A percentile compares a stretch with the other conserved stretches of the same genome.
Conservation (phyloP, 805 yeast genomes). For the Hanseniaspora occidentalis region DNA sequence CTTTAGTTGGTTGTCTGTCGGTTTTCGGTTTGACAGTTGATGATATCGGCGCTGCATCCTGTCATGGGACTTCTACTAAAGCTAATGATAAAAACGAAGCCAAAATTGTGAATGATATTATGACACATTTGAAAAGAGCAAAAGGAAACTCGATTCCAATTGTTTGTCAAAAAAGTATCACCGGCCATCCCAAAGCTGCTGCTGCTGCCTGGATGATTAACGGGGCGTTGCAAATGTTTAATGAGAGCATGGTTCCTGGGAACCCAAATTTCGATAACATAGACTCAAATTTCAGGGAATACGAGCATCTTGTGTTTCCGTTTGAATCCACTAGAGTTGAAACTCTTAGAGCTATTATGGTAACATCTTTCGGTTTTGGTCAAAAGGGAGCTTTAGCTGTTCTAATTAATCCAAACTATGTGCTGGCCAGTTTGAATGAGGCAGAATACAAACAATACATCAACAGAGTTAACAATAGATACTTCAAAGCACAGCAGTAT, state of each 20-base stretch:
- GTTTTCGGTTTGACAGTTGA: slow-evolving; percentile 78
- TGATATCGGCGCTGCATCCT: slow-evolving; percentile 82
- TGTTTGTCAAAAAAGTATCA: slow-evolving; percentile 89
- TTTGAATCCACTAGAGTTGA: slow-evolving; percentile 78
- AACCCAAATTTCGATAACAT: slow-evolving; percentile 92
- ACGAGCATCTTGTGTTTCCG: slow-evolving; percentile 75
- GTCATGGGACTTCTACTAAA: slow-evolving; percentile 96
- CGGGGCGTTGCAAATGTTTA: slow-evolving; percentile 81
- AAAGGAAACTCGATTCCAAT: slow-evolving; percentile 89
- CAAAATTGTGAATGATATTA: slow-evolving; percentile 71
- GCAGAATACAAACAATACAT: slow-evolving; percentile 55
- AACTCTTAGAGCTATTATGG: slow-evolving; percentile 84
- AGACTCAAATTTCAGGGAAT: slow-evolving; percentile 61
- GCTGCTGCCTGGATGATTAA: slow-evolving; percentile 99
- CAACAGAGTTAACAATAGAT: slow-evolving; percentile 54
- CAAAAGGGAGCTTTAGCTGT: slow-evolving; percentile 94
- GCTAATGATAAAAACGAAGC: slow-evolving; percentile 96
- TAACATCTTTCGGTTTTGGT: slow-evolving; percentile 94
- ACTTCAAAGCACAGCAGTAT: slow-evolving; percentile 77
- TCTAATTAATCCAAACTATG: slow-evolving; percentile 77
- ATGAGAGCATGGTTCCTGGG: slow-evolving; percentile 85
- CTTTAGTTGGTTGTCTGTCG: slow-evolving; percentile 86
- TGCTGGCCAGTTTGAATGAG: slow-evolving; percentile 62
- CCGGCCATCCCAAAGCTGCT: slow-evolving; percentile 99
- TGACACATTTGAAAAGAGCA: slow-evolving; percentile 79